These are phyloP conservation scores for Botryosphaeria dothidea DNA, from an alignment of 2,329 filamentous ascomycete species.

Conservation along the genomic window DNA sequence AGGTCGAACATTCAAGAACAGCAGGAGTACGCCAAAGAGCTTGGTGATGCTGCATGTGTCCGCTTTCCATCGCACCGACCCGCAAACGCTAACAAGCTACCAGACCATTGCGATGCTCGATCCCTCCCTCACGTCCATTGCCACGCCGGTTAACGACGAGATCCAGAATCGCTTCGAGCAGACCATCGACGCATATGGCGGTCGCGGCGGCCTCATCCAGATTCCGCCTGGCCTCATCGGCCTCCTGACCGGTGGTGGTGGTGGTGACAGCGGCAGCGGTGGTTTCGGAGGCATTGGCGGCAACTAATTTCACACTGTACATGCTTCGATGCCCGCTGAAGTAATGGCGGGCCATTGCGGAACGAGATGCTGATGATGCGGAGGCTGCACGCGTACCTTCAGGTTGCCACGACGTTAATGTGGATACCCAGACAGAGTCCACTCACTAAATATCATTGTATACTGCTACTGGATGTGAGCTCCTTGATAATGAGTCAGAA, in stretches of 20 bases:
- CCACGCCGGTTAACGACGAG: neutral
- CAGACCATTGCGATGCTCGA: conserved; percentile 6
- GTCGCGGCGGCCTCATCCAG: neutral
- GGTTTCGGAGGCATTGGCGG: neutral
- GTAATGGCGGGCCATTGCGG: neutral
- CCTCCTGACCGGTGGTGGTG: neutral
- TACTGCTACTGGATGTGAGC: neutral
- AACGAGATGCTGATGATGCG: neutral
- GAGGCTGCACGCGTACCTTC: neutral
- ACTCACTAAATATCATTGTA: neutral
- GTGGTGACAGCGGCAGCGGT: no score
- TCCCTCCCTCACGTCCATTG: neutral
- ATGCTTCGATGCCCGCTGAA: neutral
- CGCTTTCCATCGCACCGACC: neutral
- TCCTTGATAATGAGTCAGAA: no score
- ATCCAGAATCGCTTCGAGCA: conserved; percentile 1
- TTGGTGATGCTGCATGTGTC: neutral
- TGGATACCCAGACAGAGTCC: neutral
- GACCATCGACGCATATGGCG: neutral
- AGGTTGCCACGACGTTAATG: neutral
- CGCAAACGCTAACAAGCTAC: neutral
- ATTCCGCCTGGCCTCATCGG: neutral
- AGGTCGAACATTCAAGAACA: neutral
- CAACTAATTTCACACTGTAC: neutral
- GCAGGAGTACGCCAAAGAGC: neutral